Evolutionary conservation across 495 filamentous ascomycete genomes (phyloP).

Genomic region (Penicillium flavigenum): DNA sequence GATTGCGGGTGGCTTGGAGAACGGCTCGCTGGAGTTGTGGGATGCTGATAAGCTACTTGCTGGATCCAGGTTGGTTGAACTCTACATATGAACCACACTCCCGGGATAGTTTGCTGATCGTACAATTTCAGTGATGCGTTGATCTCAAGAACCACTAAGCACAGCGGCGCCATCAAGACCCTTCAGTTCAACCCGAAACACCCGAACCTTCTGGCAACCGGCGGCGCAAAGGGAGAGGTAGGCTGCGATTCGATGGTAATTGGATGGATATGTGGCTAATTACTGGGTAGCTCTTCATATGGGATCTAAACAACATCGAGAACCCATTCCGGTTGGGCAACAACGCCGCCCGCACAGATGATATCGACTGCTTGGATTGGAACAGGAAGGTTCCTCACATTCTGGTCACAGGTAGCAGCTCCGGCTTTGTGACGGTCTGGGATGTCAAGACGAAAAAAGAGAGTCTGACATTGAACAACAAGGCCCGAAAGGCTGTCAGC

Average conservation of each 20-base stretch:
- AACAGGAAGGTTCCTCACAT: conserved; percentile 98
- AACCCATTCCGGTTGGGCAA: conserved; percentile 88
- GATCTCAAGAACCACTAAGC: conserved; percentile 87
- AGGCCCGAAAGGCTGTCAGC: conserved; percentile 87
- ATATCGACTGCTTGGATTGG: conserved; percentile 95
- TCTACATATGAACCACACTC: conserved; percentile 14
- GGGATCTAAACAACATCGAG: conserved; percentile 83
- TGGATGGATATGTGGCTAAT: conserved; percentile 1
- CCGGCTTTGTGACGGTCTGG: conserved; percentile 97
- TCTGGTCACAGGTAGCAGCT: conserved; percentile 87
- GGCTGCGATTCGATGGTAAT: neutral
- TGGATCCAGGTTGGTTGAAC: conserved; percentile 51
- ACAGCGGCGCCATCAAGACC: conserved; percentile 89
- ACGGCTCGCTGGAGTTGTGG: conserved; percentile 94
- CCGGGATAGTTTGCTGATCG: conserved; percentile 21
- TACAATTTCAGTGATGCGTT: conserved; percentile 61
- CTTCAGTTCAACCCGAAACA: conserved; percentile 97
- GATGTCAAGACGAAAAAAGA: conserved; percentile 97
- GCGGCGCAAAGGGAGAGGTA: conserved; percentile 87
- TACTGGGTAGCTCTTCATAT: conserved; percentile 67
- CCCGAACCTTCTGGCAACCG: conserved; percentile 87
- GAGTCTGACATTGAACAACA: conserved; percentile 90
- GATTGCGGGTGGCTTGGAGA: conserved; percentile 93
- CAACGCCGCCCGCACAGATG: conserved; percentile 82
- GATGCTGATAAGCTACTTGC: conserved; percentile 82